Percentiles rank a stretch among this genome's conserved stretches.
Conservation (phyloP, 257 asterid genomes). For the Marsdenia floribunda region DNA sequence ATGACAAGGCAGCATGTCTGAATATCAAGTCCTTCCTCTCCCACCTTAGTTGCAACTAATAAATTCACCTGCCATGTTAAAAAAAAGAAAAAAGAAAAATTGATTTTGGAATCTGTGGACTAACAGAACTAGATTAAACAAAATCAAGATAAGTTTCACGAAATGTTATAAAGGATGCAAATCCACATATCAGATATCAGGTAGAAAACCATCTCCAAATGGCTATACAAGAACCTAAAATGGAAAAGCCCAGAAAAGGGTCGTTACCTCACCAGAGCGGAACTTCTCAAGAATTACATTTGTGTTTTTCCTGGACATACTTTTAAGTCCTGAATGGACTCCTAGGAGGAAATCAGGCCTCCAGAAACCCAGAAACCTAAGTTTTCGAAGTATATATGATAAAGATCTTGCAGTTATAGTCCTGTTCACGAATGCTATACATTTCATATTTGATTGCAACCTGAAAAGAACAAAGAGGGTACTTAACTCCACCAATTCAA, state of each 20-base stretch:
- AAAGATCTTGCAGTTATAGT: conserved; percentile 86
- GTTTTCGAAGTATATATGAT: conserved; percentile 51
- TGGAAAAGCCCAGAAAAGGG: conserved; percentile 6
- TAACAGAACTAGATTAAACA: not conserved
- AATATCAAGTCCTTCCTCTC: conserved; percentile 98
- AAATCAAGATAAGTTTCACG: not conserved
- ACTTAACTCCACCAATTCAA: conserved; percentile 14
- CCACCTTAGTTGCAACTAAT: conserved; percentile 94
- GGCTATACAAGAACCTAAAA: conserved; percentile 9
- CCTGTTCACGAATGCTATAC: conserved; percentile 93
- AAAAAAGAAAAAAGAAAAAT: conserved; percentile 2
- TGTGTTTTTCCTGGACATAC: conserved; percentile 62
- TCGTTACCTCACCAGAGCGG: conserved; percentile 86
- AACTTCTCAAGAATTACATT: conserved; percentile 68
- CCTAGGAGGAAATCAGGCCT: conserved; percentile 87
- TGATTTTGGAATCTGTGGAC: not conserved
- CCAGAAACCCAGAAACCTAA: conserved; percentile 72
- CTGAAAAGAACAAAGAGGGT: conserved; percentile 40
- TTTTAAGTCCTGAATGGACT: conserved; percentile 62
- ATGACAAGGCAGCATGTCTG: conserved; percentile 99
- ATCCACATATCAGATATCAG: not conserved
- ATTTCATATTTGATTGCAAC: conserved; percentile 79
- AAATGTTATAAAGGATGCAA: not conserved
- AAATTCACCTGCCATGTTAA: conserved; percentile 71
- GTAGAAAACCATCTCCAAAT: not conserved